These are phyloP conservation scores for Combretum micranthum DNA, from an alignment of 345 rosid species.

Conservation along the genomic window DNA sequence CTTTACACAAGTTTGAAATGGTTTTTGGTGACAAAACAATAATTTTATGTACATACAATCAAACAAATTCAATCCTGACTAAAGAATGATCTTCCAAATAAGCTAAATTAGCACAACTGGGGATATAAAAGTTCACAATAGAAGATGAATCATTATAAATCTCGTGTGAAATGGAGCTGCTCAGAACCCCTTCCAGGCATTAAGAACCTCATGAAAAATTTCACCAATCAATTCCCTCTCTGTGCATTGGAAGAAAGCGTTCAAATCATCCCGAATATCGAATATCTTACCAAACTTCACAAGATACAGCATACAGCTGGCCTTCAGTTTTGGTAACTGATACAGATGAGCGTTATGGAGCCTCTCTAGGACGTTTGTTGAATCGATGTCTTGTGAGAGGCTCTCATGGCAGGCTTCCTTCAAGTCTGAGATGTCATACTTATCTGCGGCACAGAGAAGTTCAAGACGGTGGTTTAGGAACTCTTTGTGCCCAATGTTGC, in stretches of 20 bases:
- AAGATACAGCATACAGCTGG: constrained; percentile 74
- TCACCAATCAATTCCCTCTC: constrained; percentile 79
- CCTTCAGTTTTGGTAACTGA: constrained; percentile 60
- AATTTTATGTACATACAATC: constrained; percentile 8
- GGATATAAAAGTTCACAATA: background rate
- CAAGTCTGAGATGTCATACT: constrained; percentile 66
- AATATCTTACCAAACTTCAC: constrained; percentile 91
- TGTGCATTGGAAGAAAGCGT: constrained; percentile 57
- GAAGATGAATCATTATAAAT: background rate
- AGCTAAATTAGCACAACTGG: background rate
- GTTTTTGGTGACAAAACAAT: background rate
- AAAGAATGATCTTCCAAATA: constrained; percentile 9
- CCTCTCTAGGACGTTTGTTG: constrained; percentile 78
- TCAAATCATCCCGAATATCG: constrained; percentile 80
- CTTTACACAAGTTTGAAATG: constrained; percentile 6
- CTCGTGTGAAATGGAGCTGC: background rate
- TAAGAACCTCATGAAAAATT: constrained; percentile 77
- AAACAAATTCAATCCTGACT: background rate
- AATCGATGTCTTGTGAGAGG: constrained; percentile 75
- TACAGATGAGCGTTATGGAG: constrained; percentile 72
- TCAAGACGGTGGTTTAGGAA: constrained; percentile 66
- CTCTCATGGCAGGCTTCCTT: constrained; percentile 85
- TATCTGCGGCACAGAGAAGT: constrained; percentile 80
- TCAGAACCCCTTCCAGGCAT: constrained; percentile 90
- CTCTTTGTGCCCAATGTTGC: constrained; percentile 59